Conservation (phyloP, 2,329 filamentous ascomycete genomes). For the Botryotinia convoluta region DNA sequence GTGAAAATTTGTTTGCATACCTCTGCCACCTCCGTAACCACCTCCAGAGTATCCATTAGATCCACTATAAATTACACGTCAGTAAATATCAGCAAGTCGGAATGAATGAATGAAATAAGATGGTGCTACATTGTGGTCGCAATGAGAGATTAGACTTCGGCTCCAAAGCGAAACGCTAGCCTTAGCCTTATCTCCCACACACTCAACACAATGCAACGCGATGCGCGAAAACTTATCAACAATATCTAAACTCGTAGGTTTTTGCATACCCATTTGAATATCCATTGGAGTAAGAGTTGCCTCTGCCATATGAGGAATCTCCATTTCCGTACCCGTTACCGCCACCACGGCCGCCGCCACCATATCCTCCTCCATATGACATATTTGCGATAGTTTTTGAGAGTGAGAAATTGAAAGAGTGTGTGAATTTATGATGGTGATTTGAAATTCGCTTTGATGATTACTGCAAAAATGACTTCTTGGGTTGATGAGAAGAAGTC, state of each 20-base stretch:
- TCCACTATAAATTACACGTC: conserved; percentile 45
- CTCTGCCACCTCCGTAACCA: conserved; percentile 37
- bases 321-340: conserved; percentile 53
- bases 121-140: conserved; percentile 27
- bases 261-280: conserved; percentile 50
- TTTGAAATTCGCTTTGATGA: conserved; percentile 19
- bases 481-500: conserved; percentile 28
- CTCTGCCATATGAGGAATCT: conserved; percentile 51
- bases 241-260: conserved; percentile 40
- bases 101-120: conserved; percentile 24
- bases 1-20: neutral
- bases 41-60: conserved; percentile 49
- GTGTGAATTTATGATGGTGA: conserved; percentile 19
- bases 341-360: conserved; percentile 50
- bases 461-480: conserved; percentile 25
- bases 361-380: conserved; percentile 60
- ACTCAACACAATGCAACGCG: conserved; percentile 36
- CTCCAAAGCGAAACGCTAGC: conserved; percentile 25
- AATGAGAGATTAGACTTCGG: conserved; percentile 15
- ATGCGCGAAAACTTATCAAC: conserved; percentile 37
- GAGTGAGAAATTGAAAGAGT: conserved; percentile 22
- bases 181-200: conserved; percentile 23
- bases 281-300: conserved; percentile 47
- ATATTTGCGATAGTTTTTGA: conserved; percentile 44
- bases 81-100: conserved; percentile 35